These are phyloP conservation scores for Mycena galopus DNA, from an alignment of 768 basidiomycete genomes.

Conservation along the genomic window DNA sequence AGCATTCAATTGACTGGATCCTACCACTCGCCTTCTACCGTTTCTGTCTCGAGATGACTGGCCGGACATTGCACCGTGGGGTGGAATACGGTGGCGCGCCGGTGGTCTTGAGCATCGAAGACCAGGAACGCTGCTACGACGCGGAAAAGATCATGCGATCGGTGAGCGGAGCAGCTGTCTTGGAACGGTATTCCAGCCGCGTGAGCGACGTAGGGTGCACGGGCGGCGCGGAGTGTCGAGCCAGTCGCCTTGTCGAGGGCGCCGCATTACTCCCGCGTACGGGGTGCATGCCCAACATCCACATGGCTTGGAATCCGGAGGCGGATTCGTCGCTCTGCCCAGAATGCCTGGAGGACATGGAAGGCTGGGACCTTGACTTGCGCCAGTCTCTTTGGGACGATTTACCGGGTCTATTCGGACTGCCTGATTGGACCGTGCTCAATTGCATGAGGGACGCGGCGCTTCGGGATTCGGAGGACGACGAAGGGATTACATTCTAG, in stretches of 20 bases:
- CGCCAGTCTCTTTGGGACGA: constrained; percentile 1
- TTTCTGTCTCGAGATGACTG: constrained; percentile 5
- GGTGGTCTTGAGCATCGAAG: background rate
- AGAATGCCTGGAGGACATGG: background rate
- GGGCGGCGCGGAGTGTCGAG: background rate
- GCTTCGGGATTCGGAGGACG: background rate
- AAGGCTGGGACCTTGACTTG: background rate
- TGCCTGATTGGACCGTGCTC: constrained; percentile 10
- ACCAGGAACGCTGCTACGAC: background rate
- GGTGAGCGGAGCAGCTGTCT: background rate
- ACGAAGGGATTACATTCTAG: constrained; percentile 2
- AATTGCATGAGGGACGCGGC: background rate
- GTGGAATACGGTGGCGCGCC: constrained; percentile 7
- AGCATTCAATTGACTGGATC: constrained; percentile 7
- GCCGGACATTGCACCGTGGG: background rate
- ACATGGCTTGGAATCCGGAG: background rate
- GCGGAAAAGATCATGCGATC: background rate
- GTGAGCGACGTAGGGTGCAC: constrained; percentile 10
- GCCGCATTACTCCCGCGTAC: background rate
- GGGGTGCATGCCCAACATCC: background rate
- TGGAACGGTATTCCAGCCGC: background rate
- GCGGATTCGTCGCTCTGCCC: background rate
- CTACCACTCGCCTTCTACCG: constrained; percentile 20
- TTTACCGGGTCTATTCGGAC: constrained; percentile 4
- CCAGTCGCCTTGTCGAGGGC: background rate